These are phyloP conservation scores for Ananas comosus DNA, from an alignment of 176 grass and related monocot genomes.

Conservation along the genomic window DNA sequence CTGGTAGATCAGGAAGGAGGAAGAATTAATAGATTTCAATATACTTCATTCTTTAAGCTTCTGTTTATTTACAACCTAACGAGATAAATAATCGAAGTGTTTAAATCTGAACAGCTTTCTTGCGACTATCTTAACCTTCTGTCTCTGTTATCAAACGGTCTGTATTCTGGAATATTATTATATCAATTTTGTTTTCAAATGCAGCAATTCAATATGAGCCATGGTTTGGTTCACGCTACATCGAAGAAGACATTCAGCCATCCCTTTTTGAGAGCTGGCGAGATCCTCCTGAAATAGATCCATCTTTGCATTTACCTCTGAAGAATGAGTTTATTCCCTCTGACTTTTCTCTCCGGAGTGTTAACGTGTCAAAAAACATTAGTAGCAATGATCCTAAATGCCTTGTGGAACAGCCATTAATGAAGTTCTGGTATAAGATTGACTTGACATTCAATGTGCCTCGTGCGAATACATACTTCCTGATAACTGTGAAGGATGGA, in stretches of 20 bases:
- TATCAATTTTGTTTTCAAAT: slow-evolving; percentile 5
- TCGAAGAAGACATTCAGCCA: slow-evolving; percentile 70
- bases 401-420: slow-evolving; percentile 65
- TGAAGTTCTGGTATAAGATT: slow-evolving; percentile 93
- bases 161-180: not conserved
- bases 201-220: slow-evolving; percentile 71
- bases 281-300: slow-evolving; percentile 46
- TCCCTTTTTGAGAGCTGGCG: slow-evolving; percentile 69
- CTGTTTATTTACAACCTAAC: too few relatives aligned
- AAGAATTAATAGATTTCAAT: too few relatives aligned
- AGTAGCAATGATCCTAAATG: slow-evolving; percentile 46
- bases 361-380: slow-evolving; percentile 30
- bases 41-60: not conserved
- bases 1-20: too few relatives aligned
- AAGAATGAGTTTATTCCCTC: slow-evolving; percentile 85
- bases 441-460: slow-evolving; percentile 85
- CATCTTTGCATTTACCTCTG: slow-evolving; percentile 63
- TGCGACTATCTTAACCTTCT: too few relatives aligned
- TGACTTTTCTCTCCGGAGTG: slow-evolving; percentile 58
- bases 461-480: slow-evolving; percentile 80
- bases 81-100: too few relatives aligned
- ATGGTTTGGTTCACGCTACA: slow-evolving; percentile 91
- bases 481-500: slow-evolving; percentile 78
- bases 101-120: too few relatives aligned
- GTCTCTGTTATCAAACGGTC: too few relatives aligned